Conservation (phyloP, 129 eudicot genomes). For the Kitagawia praeruptora region DNA sequence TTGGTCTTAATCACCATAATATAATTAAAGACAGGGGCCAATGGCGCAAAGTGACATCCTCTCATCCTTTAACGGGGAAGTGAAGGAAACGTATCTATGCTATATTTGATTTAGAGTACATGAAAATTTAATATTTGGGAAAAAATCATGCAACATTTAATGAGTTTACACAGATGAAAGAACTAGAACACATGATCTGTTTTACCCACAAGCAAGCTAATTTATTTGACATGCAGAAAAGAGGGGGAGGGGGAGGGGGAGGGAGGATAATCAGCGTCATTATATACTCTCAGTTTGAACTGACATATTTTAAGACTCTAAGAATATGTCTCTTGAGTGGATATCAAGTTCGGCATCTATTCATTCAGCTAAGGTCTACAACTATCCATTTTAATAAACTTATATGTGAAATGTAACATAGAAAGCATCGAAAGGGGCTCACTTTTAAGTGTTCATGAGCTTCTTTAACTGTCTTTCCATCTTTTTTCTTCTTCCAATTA, state of each 20-base stretch:
- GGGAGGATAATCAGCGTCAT: no score
- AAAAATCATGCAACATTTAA: not conserved
- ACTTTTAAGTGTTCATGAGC: constrained; percentile 97
- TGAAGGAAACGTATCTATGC: not conserved
- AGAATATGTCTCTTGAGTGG: no score
- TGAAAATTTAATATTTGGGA: not conserved
- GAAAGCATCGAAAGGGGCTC: constrained; percentile 10
- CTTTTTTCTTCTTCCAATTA: constrained; percentile 95
- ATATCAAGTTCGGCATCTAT: no score
- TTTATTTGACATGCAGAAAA: not conserved
- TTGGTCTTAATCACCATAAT: not conserved
- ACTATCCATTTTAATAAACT: not conserved
- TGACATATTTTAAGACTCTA: not conserved
- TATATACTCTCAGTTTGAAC: not conserved
- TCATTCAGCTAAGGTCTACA: not conserved
- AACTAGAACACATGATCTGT: not conserved
- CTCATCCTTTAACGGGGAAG: not conserved
- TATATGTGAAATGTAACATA: not conserved
- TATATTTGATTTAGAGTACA: not conserved
- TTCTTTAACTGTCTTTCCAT: constrained; percentile 95
- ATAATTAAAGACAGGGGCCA: not conserved
- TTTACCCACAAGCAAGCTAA: not conserved
- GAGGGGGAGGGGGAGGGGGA: no score
- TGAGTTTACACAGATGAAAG: not conserved
- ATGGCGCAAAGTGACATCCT: not conserved